Evolutionary conservation across 2,329 filamentous ascomycete species (phyloP).

Genomic region (Ilyonectria sp.): DNA sequence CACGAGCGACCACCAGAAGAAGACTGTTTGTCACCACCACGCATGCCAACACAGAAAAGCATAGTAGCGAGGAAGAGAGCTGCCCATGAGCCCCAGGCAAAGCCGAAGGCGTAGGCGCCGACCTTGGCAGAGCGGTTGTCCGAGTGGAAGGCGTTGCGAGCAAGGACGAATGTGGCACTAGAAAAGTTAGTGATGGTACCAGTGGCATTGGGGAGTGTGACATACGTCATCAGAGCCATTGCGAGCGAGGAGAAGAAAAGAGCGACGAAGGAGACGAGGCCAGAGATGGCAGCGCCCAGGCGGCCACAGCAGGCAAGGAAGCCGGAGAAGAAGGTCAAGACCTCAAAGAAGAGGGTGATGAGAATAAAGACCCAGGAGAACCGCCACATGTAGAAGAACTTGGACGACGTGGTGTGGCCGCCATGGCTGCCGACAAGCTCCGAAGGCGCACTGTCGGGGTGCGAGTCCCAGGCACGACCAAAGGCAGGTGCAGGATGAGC

Average conservation of each 20-base stretch:
- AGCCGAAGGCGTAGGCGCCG: constrained; percentile 80
- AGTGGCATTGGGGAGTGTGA: constrained; percentile 20
- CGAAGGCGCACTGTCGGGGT: constrained; percentile 60
- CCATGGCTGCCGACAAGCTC: constrained; percentile 67
- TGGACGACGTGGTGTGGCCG: constrained; percentile 67
- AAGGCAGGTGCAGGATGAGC: constrained; percentile 76
- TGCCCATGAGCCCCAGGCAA: constrained; percentile 81
- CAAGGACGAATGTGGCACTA: constrained; percentile 75
- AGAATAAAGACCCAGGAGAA: constrained; percentile 96
- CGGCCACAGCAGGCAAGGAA: constrained; percentile 80
- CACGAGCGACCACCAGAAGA: constrained; percentile 50
- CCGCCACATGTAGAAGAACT: constrained; percentile 88
- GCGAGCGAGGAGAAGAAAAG: constrained; percentile 79
- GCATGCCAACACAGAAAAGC: constrained; percentile 76
- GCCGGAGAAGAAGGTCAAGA: constrained; percentile 76
- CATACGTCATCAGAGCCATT: constrained; percentile 83
- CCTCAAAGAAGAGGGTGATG: constrained; percentile 85
- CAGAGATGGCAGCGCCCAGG: constrained; percentile 78
- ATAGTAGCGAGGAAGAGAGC: constrained; percentile 76
- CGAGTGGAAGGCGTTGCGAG: constrained; percentile 75
- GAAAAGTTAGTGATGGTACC: constrained; percentile 28
- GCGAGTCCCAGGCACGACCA: constrained; percentile 77
- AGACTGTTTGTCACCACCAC: constrained; percentile 60
- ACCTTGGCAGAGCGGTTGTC: constrained; percentile 71
- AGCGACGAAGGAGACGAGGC: constrained; percentile 69